These are phyloP conservation scores for Spironucleus salmonicida DNA, from an alignment of 208 protist genomes.

Conservation along the genomic window DNA sequence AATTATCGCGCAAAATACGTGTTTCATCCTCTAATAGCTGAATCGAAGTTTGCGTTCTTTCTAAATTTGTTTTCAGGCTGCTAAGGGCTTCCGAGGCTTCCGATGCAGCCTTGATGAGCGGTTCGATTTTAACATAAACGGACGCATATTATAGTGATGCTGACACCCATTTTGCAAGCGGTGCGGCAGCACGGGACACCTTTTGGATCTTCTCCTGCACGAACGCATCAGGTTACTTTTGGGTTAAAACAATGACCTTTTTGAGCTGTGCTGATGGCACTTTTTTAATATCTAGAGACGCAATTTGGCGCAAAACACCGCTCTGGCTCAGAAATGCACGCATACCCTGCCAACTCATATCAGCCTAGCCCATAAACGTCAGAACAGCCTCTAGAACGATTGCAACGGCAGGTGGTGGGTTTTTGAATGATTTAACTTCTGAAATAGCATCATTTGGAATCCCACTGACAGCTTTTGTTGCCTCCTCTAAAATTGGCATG, in stretches of 20 bases:
- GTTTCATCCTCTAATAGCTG: neutral
- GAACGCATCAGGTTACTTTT: neutral
- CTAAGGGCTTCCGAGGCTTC: neutral
- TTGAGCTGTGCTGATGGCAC: neutral
- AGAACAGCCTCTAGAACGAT: constrained; percentile 17
- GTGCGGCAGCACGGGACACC: constrained; percentile 5
- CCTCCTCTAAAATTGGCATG: constrained; percentile 6
- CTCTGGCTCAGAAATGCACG: neutral
- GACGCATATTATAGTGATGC: neutral
- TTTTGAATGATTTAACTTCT: constrained; percentile 14
- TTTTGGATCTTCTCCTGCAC: neutral
- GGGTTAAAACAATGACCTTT: too few relatives aligned
- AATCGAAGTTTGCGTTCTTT: neutral
- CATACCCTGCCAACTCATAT: constrained; percentile 20
- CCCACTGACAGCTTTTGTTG: neutral
- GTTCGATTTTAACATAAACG: constrained; percentile 11
- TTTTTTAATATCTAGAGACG: constrained; percentile 19
- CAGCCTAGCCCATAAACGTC: neutral
- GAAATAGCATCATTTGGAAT: constrained; percentile 17
- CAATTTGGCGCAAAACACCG: constrained; percentile 2
- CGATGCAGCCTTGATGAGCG: constrained; percentile 13
- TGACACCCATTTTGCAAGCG: constrained; percentile 5
- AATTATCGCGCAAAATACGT: neutral
- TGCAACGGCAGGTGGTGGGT: constrained; percentile 17
- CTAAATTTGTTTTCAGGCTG: neutral